These are phyloP conservation scores for Houttuynia cordata DNA, from an alignment of 164 flowering plant genomes.

Conservation along the genomic window DNA sequence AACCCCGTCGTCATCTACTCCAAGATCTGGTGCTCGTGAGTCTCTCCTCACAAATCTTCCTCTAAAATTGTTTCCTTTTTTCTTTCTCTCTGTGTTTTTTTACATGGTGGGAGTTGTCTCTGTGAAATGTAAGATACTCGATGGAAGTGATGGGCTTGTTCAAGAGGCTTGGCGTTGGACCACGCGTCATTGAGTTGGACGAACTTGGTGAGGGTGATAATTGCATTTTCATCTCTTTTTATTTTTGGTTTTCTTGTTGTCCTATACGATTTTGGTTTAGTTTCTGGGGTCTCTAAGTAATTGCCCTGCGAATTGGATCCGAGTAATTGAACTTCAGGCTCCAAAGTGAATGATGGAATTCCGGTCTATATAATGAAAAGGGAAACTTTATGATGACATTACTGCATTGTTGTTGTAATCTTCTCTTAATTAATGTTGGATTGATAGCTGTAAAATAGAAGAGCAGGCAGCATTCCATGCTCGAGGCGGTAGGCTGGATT, in stretches of 20 bases:
- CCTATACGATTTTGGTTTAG: not conserved
- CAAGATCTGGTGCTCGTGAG: slow-evolving; percentile 97
- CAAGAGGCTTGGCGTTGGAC: slow-evolving; percentile 61
- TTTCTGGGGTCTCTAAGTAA: too few relatives aligned
- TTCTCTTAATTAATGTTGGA: too few relatives aligned
- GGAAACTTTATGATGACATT: too few relatives aligned
- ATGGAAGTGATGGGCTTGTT: slow-evolving; percentile 79
- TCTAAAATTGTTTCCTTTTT: slow-evolving; percentile 1
- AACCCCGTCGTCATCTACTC: slow-evolving; percentile 90
- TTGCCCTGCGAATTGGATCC: too few relatives aligned
- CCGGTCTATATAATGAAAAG: too few relatives aligned
- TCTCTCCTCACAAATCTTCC: slow-evolving; percentile 12
- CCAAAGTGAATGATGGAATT: too few relatives aligned
- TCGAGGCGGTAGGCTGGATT: too few relatives aligned
- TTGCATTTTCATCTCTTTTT: not conserved
- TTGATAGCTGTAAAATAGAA: too few relatives aligned
- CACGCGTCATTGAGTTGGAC: slow-evolving; percentile 82
- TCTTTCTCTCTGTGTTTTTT: not conserved
- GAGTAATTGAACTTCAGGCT: too few relatives aligned
- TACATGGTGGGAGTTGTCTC: not conserved
- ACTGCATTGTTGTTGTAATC: too few relatives aligned
- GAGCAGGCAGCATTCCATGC: too few relatives aligned
- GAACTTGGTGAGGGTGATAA: slow-evolving; percentile 43
- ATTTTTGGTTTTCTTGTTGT: not conserved
- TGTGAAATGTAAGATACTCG: slow-evolving; percentile 38